phyloP scores from a whole-genome alignment of 2,329 filamentous ascomycete genomes.

The Sarocladium kiliense region DNA sequence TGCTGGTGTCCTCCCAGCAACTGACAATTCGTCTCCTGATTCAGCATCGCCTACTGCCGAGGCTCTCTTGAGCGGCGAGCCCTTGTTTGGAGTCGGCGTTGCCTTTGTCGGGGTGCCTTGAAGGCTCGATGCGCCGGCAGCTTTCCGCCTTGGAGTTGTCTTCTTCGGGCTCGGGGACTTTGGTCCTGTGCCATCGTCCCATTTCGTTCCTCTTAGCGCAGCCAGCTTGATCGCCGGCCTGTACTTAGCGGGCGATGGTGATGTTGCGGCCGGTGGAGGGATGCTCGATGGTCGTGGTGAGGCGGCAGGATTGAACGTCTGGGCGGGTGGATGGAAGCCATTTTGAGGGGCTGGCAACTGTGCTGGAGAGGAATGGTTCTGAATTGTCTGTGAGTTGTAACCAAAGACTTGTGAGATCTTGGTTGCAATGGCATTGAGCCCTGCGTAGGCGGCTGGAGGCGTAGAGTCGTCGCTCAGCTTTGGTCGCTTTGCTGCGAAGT shows the following conservation, averaged over 20 bases:
- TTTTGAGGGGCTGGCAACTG: neutral
- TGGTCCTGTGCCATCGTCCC: constrained; percentile 23
- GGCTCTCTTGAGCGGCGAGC: neutral
- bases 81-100: constrained; percentile 7
- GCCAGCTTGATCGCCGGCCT: constrained; percentile 30
- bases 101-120: constrained; percentile 6
- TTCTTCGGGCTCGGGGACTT: constrained; percentile 2
- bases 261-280: neutral
- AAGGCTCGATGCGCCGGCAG: constrained; percentile 4
- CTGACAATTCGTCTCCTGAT: constrained; percentile 7
- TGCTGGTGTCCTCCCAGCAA: neutral
- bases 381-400: neutral
- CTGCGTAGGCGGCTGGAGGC: neutral
- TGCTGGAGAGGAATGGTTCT: neutral
- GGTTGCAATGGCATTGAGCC: neutral
- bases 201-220: constrained; percentile 31
- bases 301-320: neutral
- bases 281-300: neutral
- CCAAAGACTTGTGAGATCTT: neutral
- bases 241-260: constrained; percentile 5
- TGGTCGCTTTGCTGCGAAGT: neutral
- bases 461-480: neutral
- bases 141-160: constrained; percentile 8
- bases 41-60: constrained; percentile 8
- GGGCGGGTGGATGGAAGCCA: neutral